A percentile compares a stretch with the other conserved stretches of the same genome.
Conservation (phyloP, 805 yeast genomes). For the Cyberlindnera japonica region DNA sequence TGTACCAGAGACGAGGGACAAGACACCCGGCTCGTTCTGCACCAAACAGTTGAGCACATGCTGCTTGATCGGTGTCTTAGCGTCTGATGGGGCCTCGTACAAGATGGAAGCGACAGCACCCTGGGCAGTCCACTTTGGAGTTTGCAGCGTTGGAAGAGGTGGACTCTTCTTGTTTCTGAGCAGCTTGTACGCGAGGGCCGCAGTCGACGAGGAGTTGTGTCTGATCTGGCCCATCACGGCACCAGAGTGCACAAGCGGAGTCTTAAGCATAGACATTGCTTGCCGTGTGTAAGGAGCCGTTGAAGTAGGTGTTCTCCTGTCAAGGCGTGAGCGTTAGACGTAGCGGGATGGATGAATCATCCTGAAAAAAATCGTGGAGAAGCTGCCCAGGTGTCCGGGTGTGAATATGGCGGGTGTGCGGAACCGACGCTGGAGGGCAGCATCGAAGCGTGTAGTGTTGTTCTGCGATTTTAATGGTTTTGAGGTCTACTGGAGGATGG, state of each 20-base stretch:
- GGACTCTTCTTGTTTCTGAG: conserved; percentile 83
- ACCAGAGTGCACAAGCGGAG: conserved; percentile 9
- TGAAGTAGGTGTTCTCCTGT: not conserved
- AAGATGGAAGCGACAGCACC: conserved; percentile 94
- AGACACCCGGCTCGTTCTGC: conserved; percentile 98
- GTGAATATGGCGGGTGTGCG: not conserved
- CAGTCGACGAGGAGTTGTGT: conserved; percentile 61
- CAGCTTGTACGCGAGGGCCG: conserved; percentile 92
- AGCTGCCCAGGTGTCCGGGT: not conserved
- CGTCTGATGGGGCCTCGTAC: conserved; percentile 74
- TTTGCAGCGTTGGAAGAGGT: conserved; percentile 85
- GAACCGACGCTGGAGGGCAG: not conserved
- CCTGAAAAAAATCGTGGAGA: conserved; percentile 5
- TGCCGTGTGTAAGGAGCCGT: not conserved
- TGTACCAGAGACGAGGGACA: conserved; percentile 89
- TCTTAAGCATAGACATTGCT: conserved; percentile 7
- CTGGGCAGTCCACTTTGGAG: conserved; percentile 94
- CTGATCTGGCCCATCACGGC: conserved; percentile 19
- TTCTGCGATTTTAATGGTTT: too few species aligned
- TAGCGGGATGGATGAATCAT: conserved; percentile 4
- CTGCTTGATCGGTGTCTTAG: conserved; percentile 61
- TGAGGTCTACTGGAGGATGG: too few species aligned
- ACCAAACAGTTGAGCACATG: conserved; percentile 96
- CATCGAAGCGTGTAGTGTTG: not conserved
- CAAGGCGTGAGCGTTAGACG: too few species aligned